Base-by-base conservation (phyloP, 1,284 basidiomycete species). In the Tilletiaria anomala region DNA sequence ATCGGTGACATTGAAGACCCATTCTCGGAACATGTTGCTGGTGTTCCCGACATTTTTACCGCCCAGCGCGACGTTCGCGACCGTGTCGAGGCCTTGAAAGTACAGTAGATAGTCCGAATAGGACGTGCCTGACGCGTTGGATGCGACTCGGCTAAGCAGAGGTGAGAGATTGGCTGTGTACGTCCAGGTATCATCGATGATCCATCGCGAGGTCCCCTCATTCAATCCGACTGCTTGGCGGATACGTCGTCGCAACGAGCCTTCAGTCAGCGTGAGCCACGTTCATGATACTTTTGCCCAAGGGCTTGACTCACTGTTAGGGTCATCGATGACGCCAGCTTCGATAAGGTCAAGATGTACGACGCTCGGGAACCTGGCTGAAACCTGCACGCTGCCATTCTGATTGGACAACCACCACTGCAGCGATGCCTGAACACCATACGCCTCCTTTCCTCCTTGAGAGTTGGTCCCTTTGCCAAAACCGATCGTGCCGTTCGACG, bases 181-280 rank as follows among this genome's bases (percentile, higher is more conserved):
- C 0, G 75, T 77, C 76, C 78, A 78, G 39, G 73, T 74, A 43
- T 78, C 76, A 32, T 74, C 67, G 15, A 72, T 70, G 33, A 78
- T 69, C 76, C 76, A 77, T 46, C 77, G 69, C 50, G 75, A 68
- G 1, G 72, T 73, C 45, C 73, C 76, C 45, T 78, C 76, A 48
- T 78, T 77, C 39, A 74, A 71, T 5, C 72, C 75, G 12, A 76
- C 62, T 33, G 32, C 6, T 6, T n/a, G n/a, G n/a, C n/a, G n/a
- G n/a, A n/a, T n/a, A n/a, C n/a, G n/a, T n/a, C n/a, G n/a, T n/a
- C n/a, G n/a, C n/a, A n/a, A n/a, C n/a, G n/a, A n/a, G n/a, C n/a
- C n/a, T n/a, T n/a, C n/a, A n/a, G n/a, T n/a, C n/a, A n/a, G n/a
- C n/a, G n/a, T n/a, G n/a, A n/a, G n/a, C n/a, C n/a, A n/a, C n/a